Evolutionary conservation across 2,329 filamentous ascomycete genomes (phyloP).

Genomic region (Colletotrichum tropicale): DNA sequence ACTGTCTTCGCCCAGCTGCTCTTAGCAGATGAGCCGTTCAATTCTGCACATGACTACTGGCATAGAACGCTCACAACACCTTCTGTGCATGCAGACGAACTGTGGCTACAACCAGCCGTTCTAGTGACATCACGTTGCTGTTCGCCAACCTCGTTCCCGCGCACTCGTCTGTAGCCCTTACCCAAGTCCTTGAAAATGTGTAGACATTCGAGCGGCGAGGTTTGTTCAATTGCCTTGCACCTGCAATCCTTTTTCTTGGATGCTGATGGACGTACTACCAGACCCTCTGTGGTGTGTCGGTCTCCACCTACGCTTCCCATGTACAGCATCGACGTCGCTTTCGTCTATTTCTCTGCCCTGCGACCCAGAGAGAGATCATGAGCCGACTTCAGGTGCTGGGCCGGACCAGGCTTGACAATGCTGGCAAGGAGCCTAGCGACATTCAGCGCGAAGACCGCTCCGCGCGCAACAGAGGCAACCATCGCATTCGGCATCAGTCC

Average conservation of each 20-base stretch:
- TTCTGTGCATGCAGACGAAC: neutral
- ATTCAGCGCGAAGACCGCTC: neutral
- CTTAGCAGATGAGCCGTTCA: neutral
- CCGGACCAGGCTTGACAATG: neutral
- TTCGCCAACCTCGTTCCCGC: neutral
- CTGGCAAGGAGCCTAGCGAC: accelerated
- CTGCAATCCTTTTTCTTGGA: accelerated
- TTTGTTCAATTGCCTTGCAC: neutral
- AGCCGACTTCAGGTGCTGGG: neutral
- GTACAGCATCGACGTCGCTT: neutral
- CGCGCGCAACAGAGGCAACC: neutral
- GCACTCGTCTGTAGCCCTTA: neutral
- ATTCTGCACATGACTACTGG: neutral
- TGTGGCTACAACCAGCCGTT: neutral
- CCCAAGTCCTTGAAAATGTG: neutral
- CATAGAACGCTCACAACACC: neutral
- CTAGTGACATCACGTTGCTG: neutral
- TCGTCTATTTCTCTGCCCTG: neutral
- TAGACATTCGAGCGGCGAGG: neutral
- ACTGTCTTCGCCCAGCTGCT: neutral
- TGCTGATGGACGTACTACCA: neutral
- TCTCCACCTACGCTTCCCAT: neutral
- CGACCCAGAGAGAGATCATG: neutral
- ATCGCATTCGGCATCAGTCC: neutral
- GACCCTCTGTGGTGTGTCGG: neutral